Percentiles rank a stretch among this genome's conserved stretches.
These are phyloP conservation scores for Plenodomus tracheiphilus DNA, from an alignment of 2,329 filamentous ascomycete species.

Conservation along the genomic window DNA sequence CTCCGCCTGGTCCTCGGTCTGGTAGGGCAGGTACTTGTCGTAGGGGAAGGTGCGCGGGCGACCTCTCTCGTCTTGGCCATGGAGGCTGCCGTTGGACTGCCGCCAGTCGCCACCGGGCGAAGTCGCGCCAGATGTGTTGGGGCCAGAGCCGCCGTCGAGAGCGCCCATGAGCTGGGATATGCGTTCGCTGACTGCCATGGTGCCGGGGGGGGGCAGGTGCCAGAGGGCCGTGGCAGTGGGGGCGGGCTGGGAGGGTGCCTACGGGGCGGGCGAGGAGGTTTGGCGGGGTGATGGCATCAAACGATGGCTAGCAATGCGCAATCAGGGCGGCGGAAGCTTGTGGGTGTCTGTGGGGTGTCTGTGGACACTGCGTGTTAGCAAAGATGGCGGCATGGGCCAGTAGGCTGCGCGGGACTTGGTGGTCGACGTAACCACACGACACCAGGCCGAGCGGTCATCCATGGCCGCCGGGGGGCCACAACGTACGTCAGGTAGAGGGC, in stretches of 20 bases:
- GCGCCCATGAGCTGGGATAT: constrained; percentile 49
- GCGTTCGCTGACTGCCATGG: constrained; percentile 46
- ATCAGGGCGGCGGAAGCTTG: constrained; percentile 7
- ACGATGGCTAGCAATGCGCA: constrained; percentile 20
- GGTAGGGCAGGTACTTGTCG: constrained; percentile 85
- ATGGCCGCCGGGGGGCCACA: constrained; percentile 1
- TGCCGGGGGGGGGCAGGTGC: constrained; percentile 11
- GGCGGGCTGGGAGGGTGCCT: constrained; percentile 13
- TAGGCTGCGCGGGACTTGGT: constrained; percentile 7
- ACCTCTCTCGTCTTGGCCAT: constrained; percentile 59
- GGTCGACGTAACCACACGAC: constrained; percentile 8
- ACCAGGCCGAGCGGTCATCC: constrained; percentile 2
- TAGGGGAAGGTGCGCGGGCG: constrained; percentile 90
- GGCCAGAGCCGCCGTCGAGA: constrained; percentile 50
- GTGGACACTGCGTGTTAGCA: constrained; percentile 17
- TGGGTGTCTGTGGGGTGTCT: constrained; percentile 4
- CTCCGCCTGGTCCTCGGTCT: constrained; percentile 77
- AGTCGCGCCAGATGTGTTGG: constrained; percentile 81
- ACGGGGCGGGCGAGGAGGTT: constrained; percentile 15
- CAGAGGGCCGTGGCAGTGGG: constrained; percentile 3
- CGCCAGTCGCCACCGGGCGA: constrained; percentile 72
- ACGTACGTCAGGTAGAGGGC: constrained; percentile 12
- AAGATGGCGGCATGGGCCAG: constrained; percentile 8
- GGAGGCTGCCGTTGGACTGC: constrained; percentile 54
- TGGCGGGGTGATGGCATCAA: constrained; percentile 28